Base-by-base conservation (phyloP, 2,329 filamentous ascomycete genomes). In the Aspergillus ustus region DNA sequence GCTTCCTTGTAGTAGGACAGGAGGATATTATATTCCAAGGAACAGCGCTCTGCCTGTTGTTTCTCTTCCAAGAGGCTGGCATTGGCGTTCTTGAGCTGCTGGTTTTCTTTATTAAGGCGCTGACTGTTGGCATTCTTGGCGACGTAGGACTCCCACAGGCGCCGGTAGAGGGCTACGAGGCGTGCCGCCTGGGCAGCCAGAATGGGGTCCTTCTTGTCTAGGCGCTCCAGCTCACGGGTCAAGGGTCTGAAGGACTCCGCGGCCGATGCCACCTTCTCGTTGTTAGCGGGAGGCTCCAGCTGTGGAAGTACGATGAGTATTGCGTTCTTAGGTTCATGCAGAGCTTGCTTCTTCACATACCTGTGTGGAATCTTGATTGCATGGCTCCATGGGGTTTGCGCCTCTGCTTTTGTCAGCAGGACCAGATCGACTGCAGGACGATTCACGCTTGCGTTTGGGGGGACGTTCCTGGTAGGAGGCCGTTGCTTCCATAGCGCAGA, bases 101-200 rank as follows among this genome's bases (percentile, higher is more conserved):
- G 34, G 11, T 40, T 40, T 40, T 40, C 34, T 17, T 37, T 40
- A 11, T 40, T 5, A 5, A 40, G 31, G 31, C 31, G 7, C 31
- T 37, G 31, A 37, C 34, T 40, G 13, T 40, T 5, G 34, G 34
- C 34, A 17, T 40, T 40, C 34, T 17, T 40, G 34, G 34, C 13
- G 34, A 40, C 34, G 13, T 40, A 40, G 34, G 34, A 40, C 34
- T 40, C 59, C 54, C 49, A 61, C 59, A 61, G 25, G 48, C 53
- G 59, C 49, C 54, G 48, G 45, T 61, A 61, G 40, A 61, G 46
- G 48, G 53, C 43, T 31, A 61, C 59, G 25, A 61, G 54, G 37
- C 54, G 59, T 28, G 53, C 59, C 44, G 53, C 59, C 59, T 61
- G 59, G 52, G 46, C 53, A 19, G 59, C 59, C n/a, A 61, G 43